Evolutionary conservation across 139 green algal species (phyloP), one percentile per base, ranked within the genome.

Genomic region (Dunaliella primolecta): DNA sequence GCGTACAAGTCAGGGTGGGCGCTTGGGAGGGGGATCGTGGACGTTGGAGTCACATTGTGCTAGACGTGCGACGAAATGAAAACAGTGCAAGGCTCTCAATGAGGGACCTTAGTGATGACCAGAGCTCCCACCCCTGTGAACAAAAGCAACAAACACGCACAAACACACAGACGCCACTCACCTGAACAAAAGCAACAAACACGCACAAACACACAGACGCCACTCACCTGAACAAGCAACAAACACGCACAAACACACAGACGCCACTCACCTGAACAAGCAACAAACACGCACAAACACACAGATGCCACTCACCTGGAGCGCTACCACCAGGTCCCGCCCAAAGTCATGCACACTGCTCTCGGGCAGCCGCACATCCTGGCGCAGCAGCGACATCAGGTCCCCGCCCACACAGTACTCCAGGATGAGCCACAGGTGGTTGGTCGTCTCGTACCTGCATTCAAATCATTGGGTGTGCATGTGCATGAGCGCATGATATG

Each of bases 341-440:
- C 75, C 96, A 88, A 99, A 97, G 85, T 96, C 93, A 80, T 95
- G 92, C 21, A 98, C 93, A 36, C 91, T 96, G 33, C 88, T 85
- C 86, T 98, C 95, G 21, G 97, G 96, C 31, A 99, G 89, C 2
- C 82, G 81, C 30, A 93, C 88, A 81, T 99, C 97, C 87, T 95
- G 88, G 30, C 89, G 81, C 36, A 99, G 90, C 84, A 99, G 86
- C 0, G 91, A 91, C 86, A 96, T 91, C 64, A 99, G 91, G 88
- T 98, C 94, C 0, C 97, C 96, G 0, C 97, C 97, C 15, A 98
- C 97, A 80, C 96, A 99, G 89, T 98, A 99, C 90, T 99, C 97
- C 79, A 99, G 89, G 46, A 99, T 97, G n/a, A 99, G 93, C 97
- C 97, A 99, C 55, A 98, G 87, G 86, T 98, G 95, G 90, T 98